These are phyloP conservation scores for Botrytis pseudocinerea DNA, from an alignment of 2,329 filamentous ascomycete genomes.

Conservation along the genomic window DNA sequence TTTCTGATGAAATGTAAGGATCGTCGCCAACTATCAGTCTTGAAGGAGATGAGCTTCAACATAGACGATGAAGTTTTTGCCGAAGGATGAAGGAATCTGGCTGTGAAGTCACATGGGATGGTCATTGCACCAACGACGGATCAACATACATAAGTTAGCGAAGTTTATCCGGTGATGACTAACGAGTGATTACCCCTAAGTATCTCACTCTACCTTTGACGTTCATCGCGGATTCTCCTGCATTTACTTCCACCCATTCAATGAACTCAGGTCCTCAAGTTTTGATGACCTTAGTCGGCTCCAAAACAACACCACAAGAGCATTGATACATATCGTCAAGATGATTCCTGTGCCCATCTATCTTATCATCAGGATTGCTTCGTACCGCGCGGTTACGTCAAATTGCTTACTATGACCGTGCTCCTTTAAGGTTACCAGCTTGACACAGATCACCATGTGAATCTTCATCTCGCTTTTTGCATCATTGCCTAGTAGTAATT, in stretches of 20 bases:
- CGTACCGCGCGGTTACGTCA: background rate
- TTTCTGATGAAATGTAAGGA: too few species aligned
- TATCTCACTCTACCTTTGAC: background rate
- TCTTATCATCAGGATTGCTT: background rate
- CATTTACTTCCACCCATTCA: background rate
- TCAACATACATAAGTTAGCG: background rate
- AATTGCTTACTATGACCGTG: background rate
- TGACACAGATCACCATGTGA: background rate
- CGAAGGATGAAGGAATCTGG: background rate
- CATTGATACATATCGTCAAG: background rate
- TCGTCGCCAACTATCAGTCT: background rate
- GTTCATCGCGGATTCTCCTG: background rate
- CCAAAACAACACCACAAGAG: background rate
- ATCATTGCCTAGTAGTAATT: background rate
- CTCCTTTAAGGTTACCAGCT: background rate
- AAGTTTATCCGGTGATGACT: slow-evolving; percentile 12
- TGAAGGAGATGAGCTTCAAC: background rate
- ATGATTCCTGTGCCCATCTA: background rate
- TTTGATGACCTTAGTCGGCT: background rate
- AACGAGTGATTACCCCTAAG: background rate
- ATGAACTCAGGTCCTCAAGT: background rate
- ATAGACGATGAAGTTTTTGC: background rate
- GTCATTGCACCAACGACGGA: background rate
- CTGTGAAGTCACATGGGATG: background rate
- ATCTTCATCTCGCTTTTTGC: background rate